Conservation (phyloP, 305 asterid genomes). For the Ajuga reptans region DNA sequence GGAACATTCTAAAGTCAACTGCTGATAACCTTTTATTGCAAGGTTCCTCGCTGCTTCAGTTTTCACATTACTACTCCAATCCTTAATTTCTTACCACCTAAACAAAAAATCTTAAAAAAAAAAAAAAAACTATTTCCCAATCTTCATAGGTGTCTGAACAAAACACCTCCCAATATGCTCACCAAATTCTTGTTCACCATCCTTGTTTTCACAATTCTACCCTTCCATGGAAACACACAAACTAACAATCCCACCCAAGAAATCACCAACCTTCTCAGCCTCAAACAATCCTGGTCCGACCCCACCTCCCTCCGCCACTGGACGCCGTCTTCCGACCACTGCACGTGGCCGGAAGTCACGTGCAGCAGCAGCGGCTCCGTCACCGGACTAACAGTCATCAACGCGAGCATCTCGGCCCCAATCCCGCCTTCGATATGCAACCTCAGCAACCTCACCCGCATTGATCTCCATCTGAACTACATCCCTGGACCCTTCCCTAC, state of each 20-base stretch:
- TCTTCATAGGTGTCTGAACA: not conserved
- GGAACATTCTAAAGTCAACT: slow-evolving; percentile 17
- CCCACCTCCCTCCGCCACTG: slow-evolving; percentile 55
- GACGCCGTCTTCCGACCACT: slow-evolving; percentile 50
- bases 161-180: slow-evolving; percentile 25
- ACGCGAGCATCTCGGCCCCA: slow-evolving; percentile 28
- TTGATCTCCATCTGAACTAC: slow-evolving; percentile 42
- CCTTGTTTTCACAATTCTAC: slow-evolving; percentile 26
- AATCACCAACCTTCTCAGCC: slow-evolving; percentile 38
- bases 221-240: slow-evolving; percentile 44
- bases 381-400: slow-evolving; percentile 27
- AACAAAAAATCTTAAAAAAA: not conserved
- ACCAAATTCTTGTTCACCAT: slow-evolving; percentile 19
- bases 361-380: slow-evolving; percentile 47
- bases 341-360: slow-evolving; percentile 69
- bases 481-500: slow-evolving; percentile 55
- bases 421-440: slow-evolving; percentile 59
- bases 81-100: too few relatives aligned
- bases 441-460: slow-evolving; percentile 49
- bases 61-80: slow-evolving; percentile 20
- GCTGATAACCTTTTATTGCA: not conserved
- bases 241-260: slow-evolving; percentile 29
- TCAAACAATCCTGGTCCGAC: slow-evolving; percentile 49
- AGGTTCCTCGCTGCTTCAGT: slow-evolving; percentile 21
- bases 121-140: not conserved